Percentiles rank a stretch among this genome's conserved stretches.
phyloP scores from a whole-genome alignment of 306 rosid species.

The Dryas drummondii region DNA sequence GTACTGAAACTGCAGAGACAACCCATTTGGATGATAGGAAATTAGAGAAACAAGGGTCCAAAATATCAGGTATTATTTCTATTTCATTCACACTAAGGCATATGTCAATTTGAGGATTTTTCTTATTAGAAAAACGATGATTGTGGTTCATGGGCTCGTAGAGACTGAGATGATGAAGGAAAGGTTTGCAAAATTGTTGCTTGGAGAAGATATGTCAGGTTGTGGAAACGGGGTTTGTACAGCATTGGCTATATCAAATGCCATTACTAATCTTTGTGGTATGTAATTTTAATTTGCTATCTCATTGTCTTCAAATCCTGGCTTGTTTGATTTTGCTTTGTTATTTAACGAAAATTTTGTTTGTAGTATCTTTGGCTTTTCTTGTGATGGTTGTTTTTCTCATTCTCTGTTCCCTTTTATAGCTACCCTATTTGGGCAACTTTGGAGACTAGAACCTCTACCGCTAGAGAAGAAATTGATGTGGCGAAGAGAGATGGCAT shows the following conservation, averaged over 20 bases:
- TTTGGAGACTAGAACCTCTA: slow-evolving; percentile 85
- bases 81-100: not conserved
- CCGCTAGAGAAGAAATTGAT: slow-evolving; percentile 57
- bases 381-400: not conserved
- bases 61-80: slow-evolving; percentile 51
- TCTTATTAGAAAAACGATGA: slow-evolving; percentile 16
- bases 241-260: slow-evolving; percentile 87
- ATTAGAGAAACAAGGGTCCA: slow-evolving; percentile 49
- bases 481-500: slow-evolving; percentile 92
- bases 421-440: slow-evolving; percentile 88
- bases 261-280: slow-evolving; percentile 92
- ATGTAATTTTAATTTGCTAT: slow-evolving; percentile 5
- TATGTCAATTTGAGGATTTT: not conserved
- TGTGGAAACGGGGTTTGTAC: slow-evolving; percentile 91
- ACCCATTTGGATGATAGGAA: slow-evolving; percentile 45
- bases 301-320: not conserved
- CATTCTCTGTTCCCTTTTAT: slow-evolving; percentile 13
- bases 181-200: slow-evolving; percentile 83
- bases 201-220: slow-evolving; percentile 99
- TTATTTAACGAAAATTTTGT: not conserved
- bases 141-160: slow-evolving; percentile 38
- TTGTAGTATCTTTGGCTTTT: not conserved
- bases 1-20: slow-evolving; percentile 35
- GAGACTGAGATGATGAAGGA: slow-evolving; percentile 91
- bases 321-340: slow-evolving; percentile 1